phyloP scores from a whole-genome alignment of 2,329 filamentous ascomycete genomes.

The Dactylella cylindrospora region DNA sequence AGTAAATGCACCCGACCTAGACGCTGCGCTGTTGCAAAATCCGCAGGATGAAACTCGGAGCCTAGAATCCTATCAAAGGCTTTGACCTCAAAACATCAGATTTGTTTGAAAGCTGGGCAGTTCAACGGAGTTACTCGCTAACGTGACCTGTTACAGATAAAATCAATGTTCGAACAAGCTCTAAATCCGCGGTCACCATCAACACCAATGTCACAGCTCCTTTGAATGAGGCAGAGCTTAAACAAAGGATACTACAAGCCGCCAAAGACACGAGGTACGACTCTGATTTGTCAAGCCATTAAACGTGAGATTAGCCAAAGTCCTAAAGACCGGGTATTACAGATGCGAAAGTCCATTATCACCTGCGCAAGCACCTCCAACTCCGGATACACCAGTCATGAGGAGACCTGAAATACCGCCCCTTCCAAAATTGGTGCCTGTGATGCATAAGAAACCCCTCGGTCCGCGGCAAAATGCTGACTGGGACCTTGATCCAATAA shows the following conservation, averaged over 20 bases:
- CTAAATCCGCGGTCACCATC: slow-evolving; percentile 25
- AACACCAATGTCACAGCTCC: slow-evolving; percentile 15
- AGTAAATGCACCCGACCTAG: slow-evolving; percentile 28
- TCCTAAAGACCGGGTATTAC: slow-evolving; percentile 13
- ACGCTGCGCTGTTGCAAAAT: no score
- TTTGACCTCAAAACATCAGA: no score
- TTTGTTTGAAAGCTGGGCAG: no score
- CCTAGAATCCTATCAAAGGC: no score
- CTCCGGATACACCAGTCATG: slow-evolving; percentile 28
- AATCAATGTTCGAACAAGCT: slow-evolving; percentile 41
- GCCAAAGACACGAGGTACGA: slow-evolving; percentile 40
- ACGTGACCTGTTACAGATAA: no score
- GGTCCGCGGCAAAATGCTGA: slow-evolving; percentile 42
- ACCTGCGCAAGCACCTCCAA: slow-evolving; percentile 11
- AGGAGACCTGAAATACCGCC: slow-evolving; percentile 42
- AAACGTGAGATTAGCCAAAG: slow-evolving; percentile 2
- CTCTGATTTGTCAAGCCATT: slow-evolving; percentile 11
- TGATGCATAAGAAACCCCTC: slow-evolving; percentile 32
- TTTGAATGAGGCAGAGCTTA: slow-evolving; percentile 40
- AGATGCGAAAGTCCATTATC: slow-evolving; percentile 43
- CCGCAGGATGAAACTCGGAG: no score
- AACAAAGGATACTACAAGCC: slow-evolving; percentile 38
- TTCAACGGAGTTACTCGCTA: no score
- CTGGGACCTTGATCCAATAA: slow-evolving; percentile 42
- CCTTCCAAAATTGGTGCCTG: slow-evolving; percentile 35